A percentile compares a stretch with the other conserved stretches of the same genome.
Conservation (phyloP, 805 yeast genomes). For the Candida ortonii region DNA sequence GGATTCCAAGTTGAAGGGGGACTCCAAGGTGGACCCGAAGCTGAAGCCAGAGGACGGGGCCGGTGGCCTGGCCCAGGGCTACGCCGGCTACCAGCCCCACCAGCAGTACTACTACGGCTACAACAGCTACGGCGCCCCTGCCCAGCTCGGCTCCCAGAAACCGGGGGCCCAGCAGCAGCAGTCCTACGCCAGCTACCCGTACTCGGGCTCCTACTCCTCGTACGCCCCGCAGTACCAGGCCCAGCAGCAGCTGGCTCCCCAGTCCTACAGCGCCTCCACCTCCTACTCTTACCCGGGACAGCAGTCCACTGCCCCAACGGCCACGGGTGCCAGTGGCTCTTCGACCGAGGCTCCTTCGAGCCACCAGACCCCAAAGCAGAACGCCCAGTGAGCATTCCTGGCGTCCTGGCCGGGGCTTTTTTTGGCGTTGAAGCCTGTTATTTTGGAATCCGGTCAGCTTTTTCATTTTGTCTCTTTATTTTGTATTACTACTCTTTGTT, state of each 20-base stretch:
- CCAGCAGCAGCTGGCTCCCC: slow-evolving; percentile 6
- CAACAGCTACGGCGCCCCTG: slow-evolving; percentile 3
- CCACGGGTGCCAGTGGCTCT: slow-evolving; percentile 1
- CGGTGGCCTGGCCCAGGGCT: not conserved
- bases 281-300: slow-evolving; percentile 5
- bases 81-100: slow-evolving; percentile 5
- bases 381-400: slow-evolving; percentile 1
- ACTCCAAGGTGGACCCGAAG: no score
- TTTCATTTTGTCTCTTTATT: no score
- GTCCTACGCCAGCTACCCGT: slow-evolving; percentile 4
- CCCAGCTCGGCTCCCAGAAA: no score
- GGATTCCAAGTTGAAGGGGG: no score
- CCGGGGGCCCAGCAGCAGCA: slow-evolving; percentile 11
- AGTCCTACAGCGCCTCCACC: slow-evolving; percentile 10
- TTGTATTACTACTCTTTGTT: no score
- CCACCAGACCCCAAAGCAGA: slow-evolving; percentile 6
- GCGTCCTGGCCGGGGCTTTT: no score
- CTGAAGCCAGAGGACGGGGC: slow-evolving; percentile 3
- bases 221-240: slow-evolving; percentile 10
- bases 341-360: slow-evolving; percentile 2
- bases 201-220: slow-evolving; percentile 3
- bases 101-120: slow-evolving; percentile 6
- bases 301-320: slow-evolving; percentile 4
- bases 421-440: no score
- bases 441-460: no score